Base-by-base conservation (phyloP, 2,329 filamentous ascomycete species). In the Aureobasidium sp. region DNA sequence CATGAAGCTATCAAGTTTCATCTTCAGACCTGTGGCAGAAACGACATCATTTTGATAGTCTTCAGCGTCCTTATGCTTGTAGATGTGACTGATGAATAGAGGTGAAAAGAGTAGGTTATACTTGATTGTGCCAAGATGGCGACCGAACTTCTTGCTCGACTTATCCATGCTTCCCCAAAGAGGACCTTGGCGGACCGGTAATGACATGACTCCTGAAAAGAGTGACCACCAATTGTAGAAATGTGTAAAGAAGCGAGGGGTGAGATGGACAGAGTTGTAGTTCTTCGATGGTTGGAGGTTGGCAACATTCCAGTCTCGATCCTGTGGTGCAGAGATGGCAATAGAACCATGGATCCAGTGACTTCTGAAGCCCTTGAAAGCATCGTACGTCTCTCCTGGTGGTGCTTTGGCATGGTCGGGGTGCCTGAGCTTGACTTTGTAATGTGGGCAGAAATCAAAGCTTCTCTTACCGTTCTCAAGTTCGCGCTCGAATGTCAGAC, bases 221-320 rank as follows among this genome's bases (percentile, higher is more conserved):
- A 97, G 85, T 0, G 89, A 93, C 92, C 92, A 97, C 94, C 94
- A 99, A 63, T 87, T 86, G 77, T 92, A 97, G 79, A 99, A 99
- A 73, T 99, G 94, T 0, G 93, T 97, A 73, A 99, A 99, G 79
- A 99, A 96, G 9, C 92, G 87, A 6, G 94, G 94, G 1, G 90
- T 94, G 34, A 99, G 82, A 74, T 99, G 95, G 1, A 97, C 89
- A 0, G 93, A 92, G 72, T 99, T 99, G 79, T 99, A 99, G 71
- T 93, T 97, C 66, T 87, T 84, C 1, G 92, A 95, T 3, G 88
- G 84, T 66, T 89, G 86, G 3, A 85, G 78, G 68, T 88, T 89
- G 2, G 87, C 83, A 1, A 90, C 84, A 41, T 87, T 83, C 94
- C 93, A 97, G 69, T 97, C 88, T 44, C 92, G 84, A 71, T 92